Evolutionary conservation across 495 filamentous ascomycete species (phyloP), one percentile per base, ranked within the genome.

Genomic region (Penicillium malachiteum): DNA sequence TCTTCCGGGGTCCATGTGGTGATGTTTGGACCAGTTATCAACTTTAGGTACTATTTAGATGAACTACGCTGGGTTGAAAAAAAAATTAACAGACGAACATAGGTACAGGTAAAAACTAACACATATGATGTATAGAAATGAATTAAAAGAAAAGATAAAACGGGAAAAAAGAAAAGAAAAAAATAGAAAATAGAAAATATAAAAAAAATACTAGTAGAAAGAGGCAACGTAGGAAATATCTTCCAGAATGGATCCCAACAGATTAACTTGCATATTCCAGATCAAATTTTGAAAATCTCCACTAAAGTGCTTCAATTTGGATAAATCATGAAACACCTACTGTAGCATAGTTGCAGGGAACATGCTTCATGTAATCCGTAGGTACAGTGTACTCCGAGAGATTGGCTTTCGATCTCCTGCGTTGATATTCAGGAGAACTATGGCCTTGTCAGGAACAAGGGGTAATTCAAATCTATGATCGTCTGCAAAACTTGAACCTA

Each of bases 401-500:
- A 26, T 26, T 26, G 21, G 21, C 21, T 26, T 26, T 49, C 58
- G 48, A 55, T 57, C 14, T 45, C 57, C 9, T 59, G 57, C 58
- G 52, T 62, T 18, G 60, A 66, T 63, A 54, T 55, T 62, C 57
- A 66, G 59, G 59, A 64, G 63, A 66, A 66, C 43, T 44, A 32
- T 54, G 41, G 34, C 21, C 17, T 32, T 58, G 49, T 14, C 7
- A 52, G 49, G 39, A 48, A 55, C 62, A 63, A 63, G 62, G 65
- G 65, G 62, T 41, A n/a, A 26, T 7, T 33, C 41, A 21, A 26
- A 35, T 35, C 33, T 13, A 31, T 18, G 32, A 49, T 11, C 34
- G 9, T 5, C 34, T 37, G 34, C 9, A 13, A 13, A 37, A 1
- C 8, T 37, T 5, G 12, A 37, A 37, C 7, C 34, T 7, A 37